Evolutionary conservation across 2,329 filamentous ascomycete species (phyloP).

Genomic region (Cryphonectria naterciae): DNA sequence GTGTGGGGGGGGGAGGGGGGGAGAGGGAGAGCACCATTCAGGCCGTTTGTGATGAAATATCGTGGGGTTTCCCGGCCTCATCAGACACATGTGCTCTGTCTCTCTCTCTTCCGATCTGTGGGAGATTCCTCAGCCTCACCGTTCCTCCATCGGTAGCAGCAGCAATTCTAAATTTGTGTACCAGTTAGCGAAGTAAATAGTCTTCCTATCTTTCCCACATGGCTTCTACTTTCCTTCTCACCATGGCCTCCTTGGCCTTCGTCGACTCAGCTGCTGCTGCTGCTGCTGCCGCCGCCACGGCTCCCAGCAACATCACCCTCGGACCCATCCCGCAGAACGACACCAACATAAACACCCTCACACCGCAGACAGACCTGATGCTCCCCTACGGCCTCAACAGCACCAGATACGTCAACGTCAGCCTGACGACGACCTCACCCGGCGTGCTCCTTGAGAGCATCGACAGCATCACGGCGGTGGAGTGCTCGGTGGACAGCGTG

Average conservation of each 20-base stretch:
- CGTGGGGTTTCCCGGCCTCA: not conserved
- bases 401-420: constrained; percentile 20
- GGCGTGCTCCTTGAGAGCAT: constrained; percentile 23
- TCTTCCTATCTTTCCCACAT: not conserved
- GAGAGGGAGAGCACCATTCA: not conserved
- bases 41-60: not conserved
- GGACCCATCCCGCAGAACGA: constrained; percentile 11
- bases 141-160: not conserved
- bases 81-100: not conserved
- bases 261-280: constrained; percentile 12
- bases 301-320: constrained; percentile 21
- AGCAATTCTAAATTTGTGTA: not conserved
- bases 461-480: constrained; percentile 11
- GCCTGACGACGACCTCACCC: constrained; percentile 10
- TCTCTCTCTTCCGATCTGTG: not conserved
- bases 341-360: constrained; percentile 3
- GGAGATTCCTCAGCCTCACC: not conserved
- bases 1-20: not conserved
- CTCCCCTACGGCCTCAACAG: constrained; percentile 20
- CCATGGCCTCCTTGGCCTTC: constrained; percentile 19
- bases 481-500: constrained; percentile 18
- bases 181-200: not conserved
- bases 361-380: constrained; percentile 13
- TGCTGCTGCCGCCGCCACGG: constrained; percentile 2
- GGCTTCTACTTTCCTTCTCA: not conserved